phyloP scores from a whole-genome alignment of 352 stramenopile genomes.

The Globisporangium megalacanthum region DNA sequence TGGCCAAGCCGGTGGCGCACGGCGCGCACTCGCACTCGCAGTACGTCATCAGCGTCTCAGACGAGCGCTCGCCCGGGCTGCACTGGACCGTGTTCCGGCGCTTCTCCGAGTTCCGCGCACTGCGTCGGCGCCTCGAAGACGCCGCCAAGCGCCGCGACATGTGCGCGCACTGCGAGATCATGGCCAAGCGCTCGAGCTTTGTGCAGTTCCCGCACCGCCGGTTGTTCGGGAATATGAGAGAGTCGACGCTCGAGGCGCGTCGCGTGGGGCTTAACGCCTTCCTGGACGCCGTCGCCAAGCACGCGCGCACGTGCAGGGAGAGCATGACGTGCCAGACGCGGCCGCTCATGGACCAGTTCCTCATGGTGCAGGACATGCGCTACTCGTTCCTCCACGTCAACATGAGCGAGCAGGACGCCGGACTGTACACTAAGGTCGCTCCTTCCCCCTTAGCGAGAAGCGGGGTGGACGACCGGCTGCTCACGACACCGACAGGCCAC shows the following conservation, averaged over 20 bases:
- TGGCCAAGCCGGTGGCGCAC: slow-evolving; percentile 53
- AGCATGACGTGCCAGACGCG: slow-evolving; percentile 67
- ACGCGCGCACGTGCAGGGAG: slow-evolving; percentile 71
- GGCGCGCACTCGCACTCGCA: slow-evolving; percentile 71
- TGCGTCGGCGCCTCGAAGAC: slow-evolving; percentile 58
- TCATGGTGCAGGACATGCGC: slow-evolving; percentile 86
- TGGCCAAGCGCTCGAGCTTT: slow-evolving; percentile 77
- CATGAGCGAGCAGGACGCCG: slow-evolving; percentile 54
- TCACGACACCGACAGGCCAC: slow-evolving; percentile 18
- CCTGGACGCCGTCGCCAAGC: slow-evolving; percentile 66
- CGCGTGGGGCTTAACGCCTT: slow-evolving; percentile 72
- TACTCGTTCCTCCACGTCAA: slow-evolving; percentile 86
- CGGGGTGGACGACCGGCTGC: slow-evolving; percentile 17
- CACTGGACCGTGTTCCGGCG: slow-evolving; percentile 83
- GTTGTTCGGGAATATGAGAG: slow-evolving; percentile 66
- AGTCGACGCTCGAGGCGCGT: slow-evolving; percentile 70
- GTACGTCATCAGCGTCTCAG: slow-evolving; percentile 81
- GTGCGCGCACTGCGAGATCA: slow-evolving; percentile 71
- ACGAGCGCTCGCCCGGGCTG: slow-evolving; percentile 60
- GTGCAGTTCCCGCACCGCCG: slow-evolving; percentile 75
- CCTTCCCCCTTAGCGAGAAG: slow-evolving; percentile 1
- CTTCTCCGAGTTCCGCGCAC: slow-evolving; percentile 80
- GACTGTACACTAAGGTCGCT: slow-evolving; percentile 33
- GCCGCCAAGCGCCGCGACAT: slow-evolving; percentile 61
- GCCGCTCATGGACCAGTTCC: slow-evolving; percentile 80